Conservation (phyloP, 768 basidiomycete species). For the Leccinum longicurvipes region DNA sequence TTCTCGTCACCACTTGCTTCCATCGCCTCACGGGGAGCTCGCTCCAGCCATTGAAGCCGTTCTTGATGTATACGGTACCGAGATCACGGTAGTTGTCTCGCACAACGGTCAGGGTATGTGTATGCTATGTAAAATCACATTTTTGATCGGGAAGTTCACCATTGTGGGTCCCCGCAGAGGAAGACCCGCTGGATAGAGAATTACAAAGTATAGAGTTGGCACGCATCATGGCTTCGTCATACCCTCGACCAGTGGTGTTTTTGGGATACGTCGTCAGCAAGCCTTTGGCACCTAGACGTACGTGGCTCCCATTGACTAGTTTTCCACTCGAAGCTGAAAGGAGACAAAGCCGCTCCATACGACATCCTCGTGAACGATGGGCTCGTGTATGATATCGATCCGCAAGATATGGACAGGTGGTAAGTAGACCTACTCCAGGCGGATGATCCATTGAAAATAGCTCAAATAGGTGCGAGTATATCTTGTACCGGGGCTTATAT, state of each 20-base stretch:
- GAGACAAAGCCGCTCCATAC: slow-evolving; percentile 63
- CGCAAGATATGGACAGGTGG: slow-evolving; percentile 71
- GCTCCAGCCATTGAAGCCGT: slow-evolving; percentile 89
- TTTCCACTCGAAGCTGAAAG: slow-evolving; percentile 8
- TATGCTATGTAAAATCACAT: background rate
- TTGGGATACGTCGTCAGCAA: slow-evolving; percentile 78
- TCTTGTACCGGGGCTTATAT: slow-evolving; percentile 77
- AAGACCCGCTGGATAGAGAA: slow-evolving; percentile 85
- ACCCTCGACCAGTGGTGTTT: slow-evolving; percentile 74
- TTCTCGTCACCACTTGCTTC: slow-evolving; percentile 81
- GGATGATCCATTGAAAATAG: background rate
- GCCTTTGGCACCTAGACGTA: slow-evolving; percentile 61
- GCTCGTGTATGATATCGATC: slow-evolving; percentile 73
- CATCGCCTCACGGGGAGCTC: slow-evolving; percentile 82
- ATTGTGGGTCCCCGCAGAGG: slow-evolving; percentile 47
- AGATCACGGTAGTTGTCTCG: slow-evolving; percentile 78
- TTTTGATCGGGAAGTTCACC: background rate
- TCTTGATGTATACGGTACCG: slow-evolving; percentile 73
- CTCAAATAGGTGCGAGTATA: slow-evolving; percentile 78
- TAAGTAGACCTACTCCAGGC: slow-evolving; percentile 24
- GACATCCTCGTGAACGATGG: slow-evolving; percentile 76
- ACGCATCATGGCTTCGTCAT: slow-evolving; percentile 66
- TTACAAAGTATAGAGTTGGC: slow-evolving; percentile 80
- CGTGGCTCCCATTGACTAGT: slow-evolving; percentile 25
- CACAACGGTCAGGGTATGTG: slow-evolving; percentile 85